Conservation (phyloP, 768 basidiomycete species). For the Crassisporium funariophilum region DNA sequence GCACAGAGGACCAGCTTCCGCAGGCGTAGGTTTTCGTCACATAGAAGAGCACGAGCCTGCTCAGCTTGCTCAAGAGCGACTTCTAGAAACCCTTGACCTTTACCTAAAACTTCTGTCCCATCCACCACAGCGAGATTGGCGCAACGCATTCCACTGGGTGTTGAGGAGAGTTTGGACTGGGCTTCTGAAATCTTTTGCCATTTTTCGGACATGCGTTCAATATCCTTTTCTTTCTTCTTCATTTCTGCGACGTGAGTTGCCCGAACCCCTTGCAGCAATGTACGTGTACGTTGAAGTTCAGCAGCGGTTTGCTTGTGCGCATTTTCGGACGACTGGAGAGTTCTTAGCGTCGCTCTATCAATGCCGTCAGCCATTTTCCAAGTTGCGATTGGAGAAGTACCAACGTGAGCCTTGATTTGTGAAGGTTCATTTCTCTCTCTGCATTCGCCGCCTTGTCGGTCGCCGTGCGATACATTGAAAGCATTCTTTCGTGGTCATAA, state of each 20-base stretch:
- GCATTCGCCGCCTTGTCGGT: constrained; percentile 67
- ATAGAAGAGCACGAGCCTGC: constrained; percentile 57
- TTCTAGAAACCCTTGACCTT: constrained; percentile 60
- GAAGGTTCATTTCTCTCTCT: constrained; percentile 75
- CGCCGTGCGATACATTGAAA: constrained; percentile 60
- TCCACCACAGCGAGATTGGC: constrained; percentile 53
- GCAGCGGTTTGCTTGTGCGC: constrained; percentile 70
- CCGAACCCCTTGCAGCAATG: constrained; percentile 67
- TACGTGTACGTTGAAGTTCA: constrained; percentile 75
- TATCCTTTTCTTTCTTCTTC: constrained; percentile 81
- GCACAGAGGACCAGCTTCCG: constrained; percentile 60
- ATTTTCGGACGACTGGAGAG: constrained; percentile 59
- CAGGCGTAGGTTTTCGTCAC: constrained; percentile 65
- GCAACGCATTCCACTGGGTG: constrained; percentile 54
- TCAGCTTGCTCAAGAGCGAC: constrained; percentile 75
- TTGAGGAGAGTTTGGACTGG: constrained; percentile 58
- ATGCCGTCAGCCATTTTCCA: too few species aligned
- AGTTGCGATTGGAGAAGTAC: background rate
- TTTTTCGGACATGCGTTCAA: constrained; percentile 72
- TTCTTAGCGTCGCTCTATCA: constrained; percentile 52
- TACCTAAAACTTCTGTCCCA: constrained; percentile 47
- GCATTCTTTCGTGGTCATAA: constrained; percentile 80
- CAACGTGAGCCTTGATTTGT: constrained; percentile 73
- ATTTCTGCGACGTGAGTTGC: constrained; percentile 69
- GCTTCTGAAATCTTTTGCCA: constrained; percentile 73